Evolutionary conservation across 2,329 filamentous ascomycete species (phyloP), one percentile per base, ranked within the genome.

Genomic region (Fusarium keratoplasticum): DNA sequence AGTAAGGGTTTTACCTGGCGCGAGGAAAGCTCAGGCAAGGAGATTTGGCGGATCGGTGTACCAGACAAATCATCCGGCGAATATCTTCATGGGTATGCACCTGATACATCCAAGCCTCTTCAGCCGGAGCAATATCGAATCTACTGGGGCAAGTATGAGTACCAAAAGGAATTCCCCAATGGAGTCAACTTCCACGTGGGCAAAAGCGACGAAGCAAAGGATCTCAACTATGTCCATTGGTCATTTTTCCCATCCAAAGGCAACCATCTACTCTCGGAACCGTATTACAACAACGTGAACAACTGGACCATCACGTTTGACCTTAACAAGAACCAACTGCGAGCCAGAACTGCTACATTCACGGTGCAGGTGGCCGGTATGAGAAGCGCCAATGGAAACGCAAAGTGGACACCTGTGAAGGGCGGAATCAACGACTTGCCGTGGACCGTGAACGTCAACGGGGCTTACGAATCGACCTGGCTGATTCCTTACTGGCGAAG

Each of bases 221-320:
- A 89, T 69, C 83, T 90, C 57, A 92, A 92, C 77, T 91, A 91
- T 57, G 87, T 91, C 0, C 90, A 92, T 75, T 92, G 90, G 90
- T 88, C 86, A 44, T 89, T 89, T 10, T 91, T 90, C 70, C 89
- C 89, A 1, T 87, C 87, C 2, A 82, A 87, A 16, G 87, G 83
- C 5, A 87, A 90, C 72, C 84, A 80, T 11, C 60, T 84, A 0
- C 82, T 86, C 4, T 76, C 82, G 2, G 80, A 84, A 44, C 80
- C 84, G 5, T 84, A 86, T 62, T 81, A 82, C 44, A 80, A 84
- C 4, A 84, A 85, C 64, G 83, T 89, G 18, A 89, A 89, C 77
- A 89, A 90, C 77, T 90, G 88, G 89, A 90, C 86, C 0, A 82
- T 91, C 25, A 76, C 84, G 0, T 91, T 89, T 64, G 83, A 88